Conservation (phyloP, 2,329 filamentous ascomycete genomes). For the Dissoconium aciculare region DNA sequence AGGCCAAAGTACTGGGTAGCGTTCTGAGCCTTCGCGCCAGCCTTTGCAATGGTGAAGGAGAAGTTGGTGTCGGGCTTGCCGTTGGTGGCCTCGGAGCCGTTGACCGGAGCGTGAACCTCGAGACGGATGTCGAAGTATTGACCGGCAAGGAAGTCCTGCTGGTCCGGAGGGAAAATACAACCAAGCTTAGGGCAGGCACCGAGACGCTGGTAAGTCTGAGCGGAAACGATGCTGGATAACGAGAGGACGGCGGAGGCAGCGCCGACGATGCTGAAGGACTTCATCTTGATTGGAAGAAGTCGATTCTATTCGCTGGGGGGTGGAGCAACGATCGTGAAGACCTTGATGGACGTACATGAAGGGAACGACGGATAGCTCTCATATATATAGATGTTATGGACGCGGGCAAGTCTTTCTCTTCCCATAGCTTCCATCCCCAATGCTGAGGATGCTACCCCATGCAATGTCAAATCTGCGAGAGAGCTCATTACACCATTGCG, state of each 20-base stretch:
- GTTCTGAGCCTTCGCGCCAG: slow-evolving; percentile 38
- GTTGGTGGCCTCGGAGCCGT: slow-evolving; percentile 62
- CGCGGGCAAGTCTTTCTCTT: no score
- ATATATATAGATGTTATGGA: no score
- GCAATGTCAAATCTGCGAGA: no score
- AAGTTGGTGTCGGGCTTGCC: slow-evolving; percentile 57
- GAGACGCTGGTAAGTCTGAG: slow-evolving; percentile 41
- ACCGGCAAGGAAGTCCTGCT: slow-evolving; percentile 67
- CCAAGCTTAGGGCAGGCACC: slow-evolving; percentile 42
- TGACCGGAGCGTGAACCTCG: slow-evolving; percentile 47
- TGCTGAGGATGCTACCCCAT: no score
- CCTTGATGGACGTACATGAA: slow-evolving; percentile 10
- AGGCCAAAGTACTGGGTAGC: slow-evolving; percentile 55
- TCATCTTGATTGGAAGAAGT: slow-evolving; percentile 1
- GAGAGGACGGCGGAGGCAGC: slow-evolving; percentile 1
- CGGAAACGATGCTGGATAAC: slow-evolving; percentile 13
- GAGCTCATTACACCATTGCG: no score
- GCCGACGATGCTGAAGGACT: slow-evolving; percentile 1
- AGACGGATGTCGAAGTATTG: slow-evolving; percentile 75
- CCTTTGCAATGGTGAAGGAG: slow-evolving; percentile 57
- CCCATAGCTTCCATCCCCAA: no score
- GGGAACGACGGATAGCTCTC: no score
- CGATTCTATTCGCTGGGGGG: no score
- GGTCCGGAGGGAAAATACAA: slow-evolving; percentile 42
- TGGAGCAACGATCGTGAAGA: no score